Evolutionary conservation across 805 yeast genomes (phyloP).

Genomic region (Yarrowia sp.): DNA sequence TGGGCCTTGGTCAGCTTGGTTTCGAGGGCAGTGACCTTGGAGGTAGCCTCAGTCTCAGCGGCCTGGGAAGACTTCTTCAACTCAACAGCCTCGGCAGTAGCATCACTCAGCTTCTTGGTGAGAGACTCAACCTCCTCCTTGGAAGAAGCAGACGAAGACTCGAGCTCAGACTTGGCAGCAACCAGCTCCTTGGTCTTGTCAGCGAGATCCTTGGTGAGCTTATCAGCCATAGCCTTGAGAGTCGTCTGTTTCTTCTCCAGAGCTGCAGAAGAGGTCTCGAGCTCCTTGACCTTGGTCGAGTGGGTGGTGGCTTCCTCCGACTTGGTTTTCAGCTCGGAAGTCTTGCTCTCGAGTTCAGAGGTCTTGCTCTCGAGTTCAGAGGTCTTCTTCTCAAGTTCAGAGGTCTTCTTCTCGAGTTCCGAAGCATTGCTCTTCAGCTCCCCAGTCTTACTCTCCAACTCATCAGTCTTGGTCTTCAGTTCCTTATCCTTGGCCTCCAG

Average conservation of each 20-base stretch:
- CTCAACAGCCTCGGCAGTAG: conserved; percentile 14
- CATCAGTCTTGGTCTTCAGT: not conserved
- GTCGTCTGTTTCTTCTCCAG: conserved; percentile 16
- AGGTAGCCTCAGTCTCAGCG: conserved; percentile 15
- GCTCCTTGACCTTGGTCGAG: conserved; percentile 31
- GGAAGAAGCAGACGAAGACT: conserved; percentile 9
- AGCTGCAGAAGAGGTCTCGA: conserved; percentile 27
- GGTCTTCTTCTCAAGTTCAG: conserved; percentile 3
- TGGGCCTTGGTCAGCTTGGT: conserved; percentile 8
- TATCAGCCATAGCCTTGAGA: conserved; percentile 30
- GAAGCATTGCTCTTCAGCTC: not conserved
- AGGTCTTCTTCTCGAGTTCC: not conserved
- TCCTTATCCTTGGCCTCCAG: not conserved
- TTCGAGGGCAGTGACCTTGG: conserved; percentile 28
- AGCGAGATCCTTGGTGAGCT: conserved; percentile 38
- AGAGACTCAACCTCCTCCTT: conserved; percentile 11
- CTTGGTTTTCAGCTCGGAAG: not conserved
- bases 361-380: not conserved
- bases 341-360: not conserved
- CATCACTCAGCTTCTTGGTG: conserved; percentile 13
- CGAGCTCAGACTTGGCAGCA: conserved; percentile 38
- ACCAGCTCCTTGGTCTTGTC: conserved; percentile 26
- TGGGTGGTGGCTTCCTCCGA: not conserved
- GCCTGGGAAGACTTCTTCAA: conserved; percentile 20
- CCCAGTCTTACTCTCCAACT: not conserved